Percentiles rank a stretch among this genome's conserved stretches.
Evolutionary conservation across 257 asterid genomes (phyloP).

Genomic region (Hygrophila difformis): DNA sequence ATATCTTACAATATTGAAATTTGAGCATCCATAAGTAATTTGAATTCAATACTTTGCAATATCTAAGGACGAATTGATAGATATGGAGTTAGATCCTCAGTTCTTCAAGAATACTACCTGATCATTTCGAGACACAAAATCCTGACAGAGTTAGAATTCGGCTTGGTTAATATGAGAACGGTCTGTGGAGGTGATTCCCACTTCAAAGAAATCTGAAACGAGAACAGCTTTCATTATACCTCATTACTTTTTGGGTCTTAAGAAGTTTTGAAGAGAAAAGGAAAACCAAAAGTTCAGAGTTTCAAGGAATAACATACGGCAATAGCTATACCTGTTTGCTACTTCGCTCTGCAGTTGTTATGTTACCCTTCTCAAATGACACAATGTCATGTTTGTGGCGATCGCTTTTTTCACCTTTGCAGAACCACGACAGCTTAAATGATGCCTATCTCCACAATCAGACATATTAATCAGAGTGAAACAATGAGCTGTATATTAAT

Average conservation of each 20-base stretch:
- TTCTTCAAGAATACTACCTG: constrained; percentile 37
- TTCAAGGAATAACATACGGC: background rate
- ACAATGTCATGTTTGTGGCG: constrained; percentile 91
- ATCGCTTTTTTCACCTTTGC: constrained; percentile 85
- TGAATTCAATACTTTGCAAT: background rate
- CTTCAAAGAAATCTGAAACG: constrained; percentile 46
- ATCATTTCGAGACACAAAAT: constrained; percentile 50
- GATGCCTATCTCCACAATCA: constrained; percentile 56
- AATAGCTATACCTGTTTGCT: constrained; percentile 66
- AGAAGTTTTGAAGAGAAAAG: background rate
- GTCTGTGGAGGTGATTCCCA: constrained; percentile 72
- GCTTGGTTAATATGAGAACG: constrained; percentile 61
- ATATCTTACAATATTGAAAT: no score
- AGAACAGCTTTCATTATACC: constrained; percentile 5
- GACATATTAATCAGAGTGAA: constrained; percentile 5
- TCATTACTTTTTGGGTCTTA: no score
- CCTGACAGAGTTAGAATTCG: constrained; percentile 54
- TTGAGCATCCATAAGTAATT: no score
- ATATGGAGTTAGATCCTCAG: background rate
- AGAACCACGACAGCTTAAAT: constrained; percentile 86
- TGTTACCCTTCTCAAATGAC: constrained; percentile 91
- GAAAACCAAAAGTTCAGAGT: background rate
- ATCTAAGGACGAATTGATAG: background rate
- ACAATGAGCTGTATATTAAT: constrained; percentile 2
- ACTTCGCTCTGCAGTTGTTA: constrained; percentile 92